Percentiles rank a stretch among this genome's conserved stretches.
Conservation (phyloP, 2,329 filamentous ascomycete genomes). For the Trichoderma citrinoviride region DNA sequence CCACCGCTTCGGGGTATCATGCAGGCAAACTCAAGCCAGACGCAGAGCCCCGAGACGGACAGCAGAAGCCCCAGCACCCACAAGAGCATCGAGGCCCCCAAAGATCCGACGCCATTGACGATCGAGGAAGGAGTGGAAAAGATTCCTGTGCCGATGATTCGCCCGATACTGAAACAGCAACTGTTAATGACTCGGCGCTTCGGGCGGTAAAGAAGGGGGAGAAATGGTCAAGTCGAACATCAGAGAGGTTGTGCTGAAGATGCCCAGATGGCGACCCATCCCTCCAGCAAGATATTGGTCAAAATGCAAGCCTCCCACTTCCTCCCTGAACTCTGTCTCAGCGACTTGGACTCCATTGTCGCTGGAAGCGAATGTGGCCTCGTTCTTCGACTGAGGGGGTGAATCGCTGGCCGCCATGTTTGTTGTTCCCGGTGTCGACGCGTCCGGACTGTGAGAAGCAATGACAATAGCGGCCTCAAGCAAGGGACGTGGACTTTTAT, state of each 20-base stretch:
- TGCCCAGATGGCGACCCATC: conserved; percentile 26
- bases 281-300: conserved; percentile 27
- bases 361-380: not conserved
- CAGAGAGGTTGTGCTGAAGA: conserved; percentile 27
- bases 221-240: conserved; percentile 19
- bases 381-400: not conserved
- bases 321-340: conserved; percentile 19
- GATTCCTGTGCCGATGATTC: conserved; percentile 28
- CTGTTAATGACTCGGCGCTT: not conserved
- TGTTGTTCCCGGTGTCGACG: not conserved
- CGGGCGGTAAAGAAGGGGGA: not conserved
- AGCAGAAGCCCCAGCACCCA: conserved; percentile 27
- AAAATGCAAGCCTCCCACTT: conserved; percentile 24
- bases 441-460: not conserved
- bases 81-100: conserved; percentile 25
- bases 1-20: conserved; percentile 26
- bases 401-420: conserved; percentile 11
- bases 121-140: conserved; percentile 27
- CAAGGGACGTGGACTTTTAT: not conserved
- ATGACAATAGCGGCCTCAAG: not conserved
- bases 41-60: conserved; percentile 18
- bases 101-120: conserved; percentile 25
- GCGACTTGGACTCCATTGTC: not conserved
- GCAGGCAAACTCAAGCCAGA: conserved; percentile 26
- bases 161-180: conserved; percentile 22